A percentile compares a stretch with the other conserved stretches of the same genome.
These are phyloP conservation scores for Niveomyces coronatus DNA, from an alignment of 2,329 filamentous ascomycete genomes.

Conservation along the genomic window DNA sequence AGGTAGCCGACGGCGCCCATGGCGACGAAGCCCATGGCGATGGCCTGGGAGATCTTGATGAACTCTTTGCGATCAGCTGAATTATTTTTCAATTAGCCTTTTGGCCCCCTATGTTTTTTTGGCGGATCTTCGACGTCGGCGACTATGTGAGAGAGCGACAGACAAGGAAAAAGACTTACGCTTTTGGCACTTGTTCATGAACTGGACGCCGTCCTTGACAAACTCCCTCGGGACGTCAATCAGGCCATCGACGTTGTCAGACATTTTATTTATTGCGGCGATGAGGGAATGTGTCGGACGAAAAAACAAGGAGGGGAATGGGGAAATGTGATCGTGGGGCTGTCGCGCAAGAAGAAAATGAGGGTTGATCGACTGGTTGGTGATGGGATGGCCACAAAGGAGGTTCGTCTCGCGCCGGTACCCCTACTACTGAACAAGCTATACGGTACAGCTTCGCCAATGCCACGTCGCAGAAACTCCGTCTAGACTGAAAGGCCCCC, in stretches of 20 bases:
- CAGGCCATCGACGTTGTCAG: conserved; percentile 46
- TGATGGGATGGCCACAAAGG: conserved; percentile 10
- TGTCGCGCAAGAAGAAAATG: not conserved
- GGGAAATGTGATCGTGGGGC: not conserved
- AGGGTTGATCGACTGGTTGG: not conserved
- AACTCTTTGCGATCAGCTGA: conserved; percentile 34
- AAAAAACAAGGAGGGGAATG: not conserved
- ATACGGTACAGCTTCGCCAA: not conserved
- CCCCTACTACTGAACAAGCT: not conserved
- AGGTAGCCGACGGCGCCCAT: conserved; percentile 63
- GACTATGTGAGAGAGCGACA: too few species aligned
- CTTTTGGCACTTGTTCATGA: conserved; percentile 53
- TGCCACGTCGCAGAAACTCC: conserved; percentile 6
- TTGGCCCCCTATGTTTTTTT: too few species aligned
- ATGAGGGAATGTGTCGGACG: not conserved
- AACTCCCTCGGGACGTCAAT: conserved; percentile 60
- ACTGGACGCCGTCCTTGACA: conserved; percentile 31
- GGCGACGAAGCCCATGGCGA: conserved; percentile 59
- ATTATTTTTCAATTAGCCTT: too few species aligned
- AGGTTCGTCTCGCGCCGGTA: not conserved
- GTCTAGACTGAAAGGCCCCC: too few species aligned
- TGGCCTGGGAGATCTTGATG: conserved; percentile 42
- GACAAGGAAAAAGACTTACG: too few species aligned
- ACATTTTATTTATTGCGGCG: conserved; percentile 8
- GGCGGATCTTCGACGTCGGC: too few species aligned